These are phyloP conservation scores for Wickerhamomyces queroliae DNA, from an alignment of 805 yeast species.

Conservation along the genomic window DNA sequence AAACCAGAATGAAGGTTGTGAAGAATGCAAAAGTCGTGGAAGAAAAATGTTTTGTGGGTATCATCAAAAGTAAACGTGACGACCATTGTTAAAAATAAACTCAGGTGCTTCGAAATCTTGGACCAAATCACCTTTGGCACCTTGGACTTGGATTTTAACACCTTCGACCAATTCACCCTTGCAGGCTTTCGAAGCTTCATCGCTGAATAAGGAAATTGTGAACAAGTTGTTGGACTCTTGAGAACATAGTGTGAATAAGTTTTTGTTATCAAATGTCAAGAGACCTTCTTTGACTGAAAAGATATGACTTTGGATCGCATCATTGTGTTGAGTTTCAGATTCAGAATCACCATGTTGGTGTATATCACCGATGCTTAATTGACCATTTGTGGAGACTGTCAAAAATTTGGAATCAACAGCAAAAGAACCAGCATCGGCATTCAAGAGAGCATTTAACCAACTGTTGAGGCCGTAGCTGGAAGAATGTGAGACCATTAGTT, in stretches of 20 bases:
- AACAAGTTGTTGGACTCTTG: background rate
- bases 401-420: background rate
- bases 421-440: background rate
- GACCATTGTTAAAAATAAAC: background rate
- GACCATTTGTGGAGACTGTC: background rate
- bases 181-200: background rate
- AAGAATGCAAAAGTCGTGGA: too few species aligned
- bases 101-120: background rate
- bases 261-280: background rate
- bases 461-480: background rate
- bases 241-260: background rate
- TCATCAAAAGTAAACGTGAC: background rate
- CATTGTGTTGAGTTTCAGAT: background rate
- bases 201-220: background rate
- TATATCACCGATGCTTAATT: background rate
- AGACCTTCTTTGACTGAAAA: background rate
- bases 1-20: too few species aligned
- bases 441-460: background rate
- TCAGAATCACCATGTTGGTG: background rate
- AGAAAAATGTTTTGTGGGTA: background rate
- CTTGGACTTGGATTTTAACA: background rate
- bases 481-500: background rate
- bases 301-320: background rate
- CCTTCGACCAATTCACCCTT: background rate
- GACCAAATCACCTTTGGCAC: background rate